Percentiles rank a stretch among this genome's conserved stretches.
Evolutionary conservation across 441 rosid genomes (phyloP).

Genomic region (Biscutella auriculata): DNA sequence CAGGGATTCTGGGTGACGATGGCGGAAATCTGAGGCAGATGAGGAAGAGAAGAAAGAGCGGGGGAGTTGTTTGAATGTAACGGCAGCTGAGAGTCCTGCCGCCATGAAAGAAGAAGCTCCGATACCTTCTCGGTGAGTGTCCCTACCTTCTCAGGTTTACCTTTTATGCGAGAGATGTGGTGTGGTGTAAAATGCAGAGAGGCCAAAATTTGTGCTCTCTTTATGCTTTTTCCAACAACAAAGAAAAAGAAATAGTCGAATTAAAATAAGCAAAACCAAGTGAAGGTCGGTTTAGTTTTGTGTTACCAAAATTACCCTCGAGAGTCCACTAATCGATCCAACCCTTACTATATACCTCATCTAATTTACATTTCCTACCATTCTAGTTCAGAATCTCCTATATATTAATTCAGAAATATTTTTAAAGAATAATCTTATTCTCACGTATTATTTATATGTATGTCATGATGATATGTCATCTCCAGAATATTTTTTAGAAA

Average conservation of each 20-base stretch:
- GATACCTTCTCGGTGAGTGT: no score
- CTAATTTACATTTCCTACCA: no score
- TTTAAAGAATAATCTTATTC: no score
- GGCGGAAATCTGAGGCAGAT: constrained; percentile 15
- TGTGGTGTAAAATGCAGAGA: constrained; percentile 9
- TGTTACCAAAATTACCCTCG: constrained; percentile 6
- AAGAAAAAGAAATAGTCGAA: no score
- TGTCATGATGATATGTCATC: no score
- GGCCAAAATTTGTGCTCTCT: background rate
- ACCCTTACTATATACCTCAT: no score
- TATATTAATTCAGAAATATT: no score
- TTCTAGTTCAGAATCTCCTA: no score
- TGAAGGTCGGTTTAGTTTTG: constrained; percentile 15
- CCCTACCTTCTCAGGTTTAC: no score
- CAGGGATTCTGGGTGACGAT: constrained; percentile 21
- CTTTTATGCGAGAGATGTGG: background rate
- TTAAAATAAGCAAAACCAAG: background rate
- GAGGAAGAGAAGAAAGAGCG: constrained; percentile 18
- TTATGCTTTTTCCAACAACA: background rate
- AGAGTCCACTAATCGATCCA: no score
- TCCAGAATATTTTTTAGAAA: no score
- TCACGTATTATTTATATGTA: no score
- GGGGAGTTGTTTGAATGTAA: constrained; percentile 30
- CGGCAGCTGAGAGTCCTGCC: constrained; percentile 44
- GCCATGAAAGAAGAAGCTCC: constrained; percentile 40